Percentiles rank a stretch among this genome's conserved stretches.
Evolutionary conservation across 441 rosid species (phyloP).

Genomic region (Populus hybrid): DNA sequence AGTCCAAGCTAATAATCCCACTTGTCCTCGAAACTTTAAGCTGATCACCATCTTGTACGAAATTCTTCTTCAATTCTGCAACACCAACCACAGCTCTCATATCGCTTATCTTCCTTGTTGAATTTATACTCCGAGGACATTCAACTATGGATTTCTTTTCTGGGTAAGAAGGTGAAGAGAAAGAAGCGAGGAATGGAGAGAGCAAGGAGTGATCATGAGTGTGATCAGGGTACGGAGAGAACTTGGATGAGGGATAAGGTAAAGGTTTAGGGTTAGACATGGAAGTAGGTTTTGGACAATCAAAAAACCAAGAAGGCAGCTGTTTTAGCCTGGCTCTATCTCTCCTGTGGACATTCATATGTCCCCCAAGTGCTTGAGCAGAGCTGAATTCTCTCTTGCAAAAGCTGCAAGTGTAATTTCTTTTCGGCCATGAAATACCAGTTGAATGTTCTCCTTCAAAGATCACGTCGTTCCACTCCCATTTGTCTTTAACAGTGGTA

Average conservation of each 20-base stretch:
- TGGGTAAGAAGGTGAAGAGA: conserved; percentile 15
- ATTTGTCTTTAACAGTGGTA: too few relatives aligned
- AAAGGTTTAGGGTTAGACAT: conserved; percentile 25
- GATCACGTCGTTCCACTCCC: too few relatives aligned
- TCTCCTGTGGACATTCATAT: conserved; percentile 83
- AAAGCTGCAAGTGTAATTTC: too few relatives aligned
- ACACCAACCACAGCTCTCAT: conserved; percentile 14
- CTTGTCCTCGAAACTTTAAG: conserved; percentile 16
- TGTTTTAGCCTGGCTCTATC: conserved; percentile 74
- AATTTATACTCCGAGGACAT: conserved; percentile 5
- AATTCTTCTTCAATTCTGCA: conserved; percentile 12
- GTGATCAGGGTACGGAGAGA: conserved; percentile 8
- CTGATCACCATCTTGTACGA: conserved; percentile 9
- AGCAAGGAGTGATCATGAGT: conserved; percentile 8
- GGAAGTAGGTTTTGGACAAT: conserved; percentile 28
- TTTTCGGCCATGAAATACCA: too few relatives aligned
- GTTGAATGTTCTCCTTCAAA: too few relatives aligned
- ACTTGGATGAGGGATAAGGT: conserved; percentile 20
- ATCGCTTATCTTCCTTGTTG: conserved; percentile 1
- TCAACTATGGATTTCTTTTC: conserved; percentile 14
- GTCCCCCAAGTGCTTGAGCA: conserved; percentile 50
- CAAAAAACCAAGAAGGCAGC: conserved; percentile 53
- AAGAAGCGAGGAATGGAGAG: conserved; percentile 12
- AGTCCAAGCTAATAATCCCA: conserved; percentile 31
- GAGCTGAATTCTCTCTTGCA: too few relatives aligned